Base-by-base conservation (phyloP, 176 grass and related monocot genomes). In the Panicum miliaceum region DNA sequence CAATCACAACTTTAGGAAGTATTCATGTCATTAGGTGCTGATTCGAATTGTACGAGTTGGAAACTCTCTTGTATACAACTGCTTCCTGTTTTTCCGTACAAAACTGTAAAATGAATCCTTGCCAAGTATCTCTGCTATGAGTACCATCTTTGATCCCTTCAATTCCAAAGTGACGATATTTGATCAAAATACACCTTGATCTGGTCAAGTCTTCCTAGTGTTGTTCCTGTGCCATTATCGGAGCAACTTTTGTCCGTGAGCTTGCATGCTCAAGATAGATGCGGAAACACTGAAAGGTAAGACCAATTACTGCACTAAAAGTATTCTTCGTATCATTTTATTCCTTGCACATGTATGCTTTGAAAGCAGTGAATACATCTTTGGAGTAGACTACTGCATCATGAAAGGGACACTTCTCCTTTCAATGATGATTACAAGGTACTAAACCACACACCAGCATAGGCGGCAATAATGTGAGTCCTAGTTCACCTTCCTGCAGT, bases 401-500 rank as follows among this genome's bases (percentile, higher is more conserved):
- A 80, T 56, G 53, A 15, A 84, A 73, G 38, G 60, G 26, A 25
- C 13, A 67, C 79, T 86, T 64, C 22, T n/a, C 52, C 73, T 63
- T 76, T 69, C 12, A 42, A 56, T n/a, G 46, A 41, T 78, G 51
- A 78, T 42, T 53, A 56, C 81, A 64, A 22, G 38, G 77, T 9
- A 38, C 20, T 46, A 54, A 34, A 76, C 46, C 29, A 68, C 64
- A 71, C 37, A 37, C 19, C 8, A 5, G 3, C 29, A 86, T 11
- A 67, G 20, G 7, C 5, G 18, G 20, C 41, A 43, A 56, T 29
- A 38, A 20, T 23, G 64, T 8, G 15, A 19, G 25, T 73, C 6
- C 82, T 73, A 88, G 60, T 94, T 91, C 47, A 68, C 75, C 41
- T 34, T 94, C 85, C 88, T 89, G 78, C 88, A 91, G 18, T 94